phyloP scores from a whole-genome alignment of 495 filamentous ascomycete genomes.

The Penicillium lagena region DNA sequence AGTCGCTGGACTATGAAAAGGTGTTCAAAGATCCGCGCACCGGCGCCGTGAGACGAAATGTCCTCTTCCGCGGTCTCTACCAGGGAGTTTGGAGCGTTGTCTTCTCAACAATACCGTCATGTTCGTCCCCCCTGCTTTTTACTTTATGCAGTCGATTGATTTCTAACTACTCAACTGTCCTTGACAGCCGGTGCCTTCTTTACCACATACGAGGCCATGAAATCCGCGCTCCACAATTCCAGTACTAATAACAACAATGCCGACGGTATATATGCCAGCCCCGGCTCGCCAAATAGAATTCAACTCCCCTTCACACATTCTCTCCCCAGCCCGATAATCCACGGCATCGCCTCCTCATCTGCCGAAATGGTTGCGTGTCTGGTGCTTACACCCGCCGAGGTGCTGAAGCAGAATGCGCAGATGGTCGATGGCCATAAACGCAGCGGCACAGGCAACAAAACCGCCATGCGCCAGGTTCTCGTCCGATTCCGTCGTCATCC shows the following conservation, averaged over 20 bases:
- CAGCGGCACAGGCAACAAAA: conserved; percentile 1
- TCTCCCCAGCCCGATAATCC: conserved; percentile 57
- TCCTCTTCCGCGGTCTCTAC: conserved; percentile 71
- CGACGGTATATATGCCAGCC: conserved; percentile 5
- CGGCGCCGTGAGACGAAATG: conserved; percentile 42
- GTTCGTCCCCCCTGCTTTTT: conserved; percentile 31
- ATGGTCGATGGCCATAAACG: conserved; percentile 34
- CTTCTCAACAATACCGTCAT: conserved; percentile 79
- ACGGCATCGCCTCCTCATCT: conserved; percentile 62
- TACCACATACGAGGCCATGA: conserved; percentile 75
- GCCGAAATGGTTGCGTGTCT: conserved; percentile 78
- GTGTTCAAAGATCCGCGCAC: conserved; percentile 53
- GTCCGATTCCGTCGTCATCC: conserved; percentile 48
- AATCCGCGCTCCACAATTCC: conserved; percentile 45
- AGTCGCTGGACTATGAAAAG: conserved; percentile 63
- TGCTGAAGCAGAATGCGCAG: conserved; percentile 91
- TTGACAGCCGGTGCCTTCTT: conserved; percentile 77
- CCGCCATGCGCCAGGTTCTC: conserved; percentile 47
- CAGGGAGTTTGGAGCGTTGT: conserved; percentile 86
- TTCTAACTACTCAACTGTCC: neutral
- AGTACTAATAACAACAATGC: conserved; percentile 16
- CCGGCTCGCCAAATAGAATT: conserved; percentile 32
- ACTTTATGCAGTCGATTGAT: neutral
- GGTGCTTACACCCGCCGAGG: conserved; percentile 83
- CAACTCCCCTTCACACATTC: conserved; percentile 22